These are phyloP conservation scores for Beverwykella pulmonaria DNA, from an alignment of 495 filamentous ascomycete genomes.

Conservation along the genomic window DNA sequence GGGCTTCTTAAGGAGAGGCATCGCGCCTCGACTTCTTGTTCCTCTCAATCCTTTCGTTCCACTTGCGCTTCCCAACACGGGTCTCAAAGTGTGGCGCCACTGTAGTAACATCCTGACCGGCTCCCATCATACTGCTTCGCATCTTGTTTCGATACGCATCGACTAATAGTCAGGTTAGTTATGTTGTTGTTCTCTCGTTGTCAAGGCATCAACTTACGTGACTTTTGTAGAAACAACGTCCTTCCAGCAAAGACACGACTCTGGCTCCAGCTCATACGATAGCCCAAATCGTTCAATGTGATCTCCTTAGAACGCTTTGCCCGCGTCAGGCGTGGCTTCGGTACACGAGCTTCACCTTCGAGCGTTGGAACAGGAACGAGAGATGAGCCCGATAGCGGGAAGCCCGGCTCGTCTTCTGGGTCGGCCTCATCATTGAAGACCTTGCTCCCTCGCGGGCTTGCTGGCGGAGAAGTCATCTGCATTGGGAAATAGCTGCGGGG, in stretches of 20 bases:
- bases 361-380: conserved; percentile 72
- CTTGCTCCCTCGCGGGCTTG: conserved; percentile 62
- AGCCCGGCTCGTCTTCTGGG: conserved; percentile 47
- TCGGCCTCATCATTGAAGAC: conserved; percentile 66
- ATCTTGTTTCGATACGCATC: conserved; percentile 96
- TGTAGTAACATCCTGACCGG: conserved; percentile 68
- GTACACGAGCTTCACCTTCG: conserved; percentile 72
- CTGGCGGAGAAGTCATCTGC: conserved; percentile 78
- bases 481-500: conserved; percentile 86
- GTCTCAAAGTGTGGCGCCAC: conserved; percentile 88
- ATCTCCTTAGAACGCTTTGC: conserved; percentile 74
- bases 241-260: conserved; percentile 82
- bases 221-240: conserved; percentile 88
- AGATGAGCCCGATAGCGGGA: conserved; percentile 53
- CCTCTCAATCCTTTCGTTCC: conserved; percentile 68
- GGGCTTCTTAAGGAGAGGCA: conserved; percentile 35
- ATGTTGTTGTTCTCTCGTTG: background rate
- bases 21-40: conserved; percentile 41
- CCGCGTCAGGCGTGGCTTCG: conserved; percentile 70
- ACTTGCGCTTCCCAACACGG: conserved; percentile 80
- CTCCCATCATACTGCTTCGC: conserved; percentile 71
- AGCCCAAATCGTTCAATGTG: conserved; percentile 86
- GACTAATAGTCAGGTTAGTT: conserved; percentile 58
- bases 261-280: conserved; percentile 93
- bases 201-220: conserved; percentile 64